Base-by-base conservation (phyloP, 1,139 yeast genomes). In the Candida sp. region DNA sequence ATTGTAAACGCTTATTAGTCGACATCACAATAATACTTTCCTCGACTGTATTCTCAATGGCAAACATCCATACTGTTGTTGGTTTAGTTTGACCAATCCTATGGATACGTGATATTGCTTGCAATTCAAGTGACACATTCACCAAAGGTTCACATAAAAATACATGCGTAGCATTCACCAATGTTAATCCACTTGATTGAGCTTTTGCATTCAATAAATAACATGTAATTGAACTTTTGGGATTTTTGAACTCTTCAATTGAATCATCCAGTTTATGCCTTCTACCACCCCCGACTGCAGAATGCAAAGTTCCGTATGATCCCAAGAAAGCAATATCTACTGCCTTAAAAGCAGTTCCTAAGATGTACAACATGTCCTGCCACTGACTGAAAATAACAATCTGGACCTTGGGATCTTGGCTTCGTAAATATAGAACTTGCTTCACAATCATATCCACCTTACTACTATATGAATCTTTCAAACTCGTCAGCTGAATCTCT, bases 1-100 rank as follows among this genome's bases (percentile, higher is more conserved):
- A 73, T 44, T 70, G 69, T 35, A 78, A 51, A 43, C 85, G 53
- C 51, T 76, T 79, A 43, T 69, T 73, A 0, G 83, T 76, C 2
- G 83, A 74, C 46, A 79, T 64, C 36, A 74, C 66, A n/a, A 88
- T 78, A 43, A 93, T 87, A 42, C 87, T 83, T 59, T 91, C 96
- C 61, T 93, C 99, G 11, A 93, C 95, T 0, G 96, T 82, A 38
- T 85, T 83, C 46, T 78, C 81, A 44, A 90, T 85, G 29, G 87
- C 83, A 67, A 91, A 89, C 78, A 87, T 84, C 96, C 97, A 91
- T 2, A 93, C 96, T 2, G 83, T 85, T 0, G 98, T 93, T 15
- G 78, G 80, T 35, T 73, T 70, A 3, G 75, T 78, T 60, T 93
- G 99, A 0, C 99, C 99, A 57, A 93, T 91, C 49, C 99, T 70